Evolutionary conservation across 768 basidiomycete genomes (phyloP), one percentile per base, ranked within the genome.

Genomic region (Chalciporus chontae): DNA sequence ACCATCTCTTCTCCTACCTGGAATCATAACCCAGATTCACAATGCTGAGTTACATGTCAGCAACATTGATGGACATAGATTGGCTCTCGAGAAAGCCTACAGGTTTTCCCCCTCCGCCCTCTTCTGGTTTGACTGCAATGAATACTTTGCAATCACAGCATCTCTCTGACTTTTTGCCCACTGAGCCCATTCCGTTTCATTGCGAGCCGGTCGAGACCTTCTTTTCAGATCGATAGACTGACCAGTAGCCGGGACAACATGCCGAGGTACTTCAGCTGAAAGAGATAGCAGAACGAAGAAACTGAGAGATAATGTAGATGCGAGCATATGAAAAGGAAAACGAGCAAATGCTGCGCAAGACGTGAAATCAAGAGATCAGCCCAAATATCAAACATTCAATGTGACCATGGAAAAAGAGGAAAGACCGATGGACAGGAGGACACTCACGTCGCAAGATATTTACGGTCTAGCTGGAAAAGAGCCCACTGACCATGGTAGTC

Each of bases 1-100:
- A 23, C 5, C 8, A 3, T 23, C 43, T 9, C 24, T 3, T 8
- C 48, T 45, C 71, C 42, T 59, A 81, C 83, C 77, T 82, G 6
- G 83, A 78, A 59, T 90, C 87, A 10, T 70, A 66, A 39, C 79
- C 78, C 67, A 86, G 82, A 54, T 86, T 80, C 32, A 78, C 74
- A 6, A 87, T 63, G 23, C 85, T 87, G 57, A 18, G 17, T 3
- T 19, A 21, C 27, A 40, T 7, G 17, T 62, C 32, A 64, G 40
- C 39, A 2, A 32, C 34, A 21, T 11, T 34, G 1, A 19, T 7
- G 11, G 4, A 8, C 27, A 15, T 17, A 3, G 8, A 42, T 34
- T 21, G 9, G 19, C 15, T 36, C 4, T 51, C 42, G 39, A 10
- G 41, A 21, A 18, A 49, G 19, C 57, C 0, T 58, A 81, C 81